Evolutionary conservation across 257 asterid species (phyloP).

Genomic region (Solanum bukasovii): DNA sequence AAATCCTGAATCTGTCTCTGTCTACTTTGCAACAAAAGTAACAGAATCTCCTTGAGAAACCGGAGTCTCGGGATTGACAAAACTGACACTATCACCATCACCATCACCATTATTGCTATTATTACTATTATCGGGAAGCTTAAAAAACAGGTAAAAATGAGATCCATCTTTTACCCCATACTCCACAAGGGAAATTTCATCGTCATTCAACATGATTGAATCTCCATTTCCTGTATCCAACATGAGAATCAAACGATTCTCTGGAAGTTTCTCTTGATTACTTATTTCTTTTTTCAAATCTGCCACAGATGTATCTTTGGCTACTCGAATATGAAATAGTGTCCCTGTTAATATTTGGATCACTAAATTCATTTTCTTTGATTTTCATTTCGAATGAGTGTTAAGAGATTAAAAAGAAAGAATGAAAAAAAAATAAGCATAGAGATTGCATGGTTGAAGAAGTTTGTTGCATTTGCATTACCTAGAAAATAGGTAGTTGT

Average conservation of each 20-base stretch:
- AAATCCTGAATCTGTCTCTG: neutral
- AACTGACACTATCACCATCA: neutral
- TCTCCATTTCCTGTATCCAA: slow-evolving; percentile 8
- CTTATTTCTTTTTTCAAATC: slow-evolving; percentile 52
- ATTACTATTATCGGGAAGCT: neutral
- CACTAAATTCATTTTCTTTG: slow-evolving; percentile 33
- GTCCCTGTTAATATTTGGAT: slow-evolving; percentile 53
- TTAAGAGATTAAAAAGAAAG: neutral
- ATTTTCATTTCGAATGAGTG: neutral
- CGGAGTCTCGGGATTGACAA: neutral
- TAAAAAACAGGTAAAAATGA: slow-evolving; percentile 44
- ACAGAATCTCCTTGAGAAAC: neutral
- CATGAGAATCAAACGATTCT: slow-evolving; percentile 40
- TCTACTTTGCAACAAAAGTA: neutral
- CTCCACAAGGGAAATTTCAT: slow-evolving; percentile 25
- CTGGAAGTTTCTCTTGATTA: slow-evolving; percentile 42
- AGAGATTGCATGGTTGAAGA: slow-evolving; percentile 15
- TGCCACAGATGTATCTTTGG: slow-evolving; percentile 32
- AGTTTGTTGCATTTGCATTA: slow-evolving; percentile 19
- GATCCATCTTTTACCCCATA: slow-evolving; percentile 60
- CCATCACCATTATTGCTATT: neutral
- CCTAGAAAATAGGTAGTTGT: slow-evolving; percentile 7
- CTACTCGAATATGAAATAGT: slow-evolving; percentile 33
- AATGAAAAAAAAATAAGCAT: neutral
- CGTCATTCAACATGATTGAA: slow-evolving; percentile 10